Evolutionary conservation across 2,329 filamentous ascomycete species (phyloP).

Genomic region (Cephalotrichum gorgonifer): DNA sequence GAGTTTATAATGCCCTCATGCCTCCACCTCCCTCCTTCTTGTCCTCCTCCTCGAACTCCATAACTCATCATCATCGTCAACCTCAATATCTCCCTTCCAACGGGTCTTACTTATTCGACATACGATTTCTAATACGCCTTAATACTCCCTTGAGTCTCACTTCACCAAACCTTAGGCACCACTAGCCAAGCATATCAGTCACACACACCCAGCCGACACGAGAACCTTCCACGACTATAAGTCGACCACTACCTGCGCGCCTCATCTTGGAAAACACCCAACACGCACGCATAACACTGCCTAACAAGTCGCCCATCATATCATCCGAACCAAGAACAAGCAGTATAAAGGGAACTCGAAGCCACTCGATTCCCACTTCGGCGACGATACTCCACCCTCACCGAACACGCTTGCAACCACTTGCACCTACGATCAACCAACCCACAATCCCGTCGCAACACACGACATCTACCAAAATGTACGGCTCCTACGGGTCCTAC

Average conservation of each 20-base stretch:
- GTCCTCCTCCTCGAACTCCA: too few species aligned
- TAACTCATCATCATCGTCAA: not conserved
- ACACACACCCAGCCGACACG: not conserved
- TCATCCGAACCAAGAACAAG: not conserved
- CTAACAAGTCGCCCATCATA: not conserved
- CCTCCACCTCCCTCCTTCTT: too few species aligned
- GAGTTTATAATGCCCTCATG: constrained; percentile 1
- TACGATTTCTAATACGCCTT: not conserved
- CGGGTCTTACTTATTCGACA: not conserved
- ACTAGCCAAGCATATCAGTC: not conserved
- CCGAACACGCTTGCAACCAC: not conserved
- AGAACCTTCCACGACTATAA: not conserved
- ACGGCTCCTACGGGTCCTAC: constrained; percentile 39
- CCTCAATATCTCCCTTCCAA: not conserved
- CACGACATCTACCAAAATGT: constrained; percentile 23
- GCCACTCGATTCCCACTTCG: not conserved
- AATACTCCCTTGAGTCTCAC: not conserved
- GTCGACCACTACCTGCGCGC: not conserved
- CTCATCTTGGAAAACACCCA: too few species aligned
- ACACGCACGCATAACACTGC: not conserved
- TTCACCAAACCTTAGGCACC: not conserved
- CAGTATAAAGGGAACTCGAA: not conserved
- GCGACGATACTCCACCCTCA: not conserved
- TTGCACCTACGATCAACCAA: not conserved
- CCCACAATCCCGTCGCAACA: constrained; percentile 9